Conservation (phyloP, 768 basidiomycete species). For the Solioccasus polychromus region DNA sequence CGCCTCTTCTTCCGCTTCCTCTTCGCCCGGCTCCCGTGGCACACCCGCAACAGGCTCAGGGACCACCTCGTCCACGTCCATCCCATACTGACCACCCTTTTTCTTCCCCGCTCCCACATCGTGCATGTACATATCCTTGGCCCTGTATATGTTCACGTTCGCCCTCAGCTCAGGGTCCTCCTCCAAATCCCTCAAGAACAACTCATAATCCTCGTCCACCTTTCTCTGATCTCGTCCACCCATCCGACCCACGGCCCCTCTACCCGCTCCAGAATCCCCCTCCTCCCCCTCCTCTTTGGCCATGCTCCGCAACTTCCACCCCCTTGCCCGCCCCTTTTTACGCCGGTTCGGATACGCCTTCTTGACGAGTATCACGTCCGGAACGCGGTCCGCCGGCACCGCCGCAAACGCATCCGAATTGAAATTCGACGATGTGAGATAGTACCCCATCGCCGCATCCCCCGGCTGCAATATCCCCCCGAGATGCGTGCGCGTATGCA, state of each 20-base stretch:
- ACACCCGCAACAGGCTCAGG: slow-evolving; percentile 23
- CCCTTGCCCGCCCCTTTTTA: slow-evolving; percentile 83
- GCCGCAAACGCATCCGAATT: slow-evolving; percentile 84
- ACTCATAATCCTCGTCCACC: slow-evolving; percentile 95
- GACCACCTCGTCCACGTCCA: slow-evolving; percentile 65
- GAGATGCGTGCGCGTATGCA: slow-evolving; percentile 95
- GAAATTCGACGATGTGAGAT: slow-evolving; percentile 86
- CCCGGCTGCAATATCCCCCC: slow-evolving; percentile 93
- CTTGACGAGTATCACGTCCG: slow-evolving; percentile 90
- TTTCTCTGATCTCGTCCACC: slow-evolving; percentile 89
- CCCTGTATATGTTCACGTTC: slow-evolving; percentile 85
- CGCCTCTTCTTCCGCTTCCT: slow-evolving; percentile 60
- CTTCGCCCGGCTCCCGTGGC: slow-evolving; percentile 13
- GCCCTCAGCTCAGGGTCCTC: slow-evolving; percentile 91
- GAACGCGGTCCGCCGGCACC: slow-evolving; percentile 64
- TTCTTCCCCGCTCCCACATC: slow-evolving; percentile 32
- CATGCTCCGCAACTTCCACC: slow-evolving; percentile 89
- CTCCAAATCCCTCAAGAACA: slow-evolving; percentile 91
- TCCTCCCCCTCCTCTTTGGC: slow-evolving; percentile 90
- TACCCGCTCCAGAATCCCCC: slow-evolving; percentile 69
- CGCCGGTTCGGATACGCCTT: slow-evolving; percentile 93
- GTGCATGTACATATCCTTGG: slow-evolving; percentile 51
- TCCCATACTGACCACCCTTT: slow-evolving; percentile 34
- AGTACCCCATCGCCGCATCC: slow-evolving; percentile 89
- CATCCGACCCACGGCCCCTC: slow-evolving; percentile 87